Evolutionary conservation across 495 filamentous ascomycete species (phyloP).

Genomic region (Aspergillus ellipticus): DNA sequence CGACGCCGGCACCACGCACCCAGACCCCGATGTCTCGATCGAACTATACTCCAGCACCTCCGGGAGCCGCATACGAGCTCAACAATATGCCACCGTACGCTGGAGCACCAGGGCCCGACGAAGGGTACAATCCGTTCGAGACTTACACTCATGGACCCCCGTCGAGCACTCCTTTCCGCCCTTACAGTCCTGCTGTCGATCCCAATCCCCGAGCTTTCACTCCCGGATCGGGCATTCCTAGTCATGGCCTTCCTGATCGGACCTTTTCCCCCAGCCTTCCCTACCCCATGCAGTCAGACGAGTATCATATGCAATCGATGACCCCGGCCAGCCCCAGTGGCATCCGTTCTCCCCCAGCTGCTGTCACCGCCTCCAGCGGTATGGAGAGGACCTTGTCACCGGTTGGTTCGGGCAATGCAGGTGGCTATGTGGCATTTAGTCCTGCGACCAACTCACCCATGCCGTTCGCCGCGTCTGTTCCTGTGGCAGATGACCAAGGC

Average conservation of each 20-base stretch:
- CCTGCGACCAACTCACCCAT: neutral
- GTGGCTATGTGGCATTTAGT: neutral
- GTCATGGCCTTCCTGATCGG: constrained; percentile 2
- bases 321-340: neutral
- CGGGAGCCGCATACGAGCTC: constrained; percentile 9
- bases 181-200: constrained; percentile 12
- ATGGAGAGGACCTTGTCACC: neutral
- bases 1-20: neutral
- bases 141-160: constrained; percentile 8
- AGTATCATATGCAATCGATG: constrained; percentile 11
- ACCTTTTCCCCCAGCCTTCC: constrained; percentile 10
- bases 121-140: constrained; percentile 10
- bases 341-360: constrained; percentile 2
- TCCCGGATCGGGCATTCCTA: constrained; percentile 3
- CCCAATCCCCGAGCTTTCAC: constrained; percentile 19
- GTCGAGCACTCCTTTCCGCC: constrained; percentile 10
- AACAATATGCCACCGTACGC: constrained; percentile 12
- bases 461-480: neutral
- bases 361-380: neutral
- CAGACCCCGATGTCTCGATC: neutral
- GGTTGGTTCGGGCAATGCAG: neutral
- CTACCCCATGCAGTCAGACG: constrained; percentile 4
- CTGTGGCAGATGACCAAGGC: neutral
- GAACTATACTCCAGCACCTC: constrained; percentile 9
- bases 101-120: constrained; percentile 5